phyloP scores from a whole-genome alignment of 139 green algal genomes.

The Gonium pectorale region DNA sequence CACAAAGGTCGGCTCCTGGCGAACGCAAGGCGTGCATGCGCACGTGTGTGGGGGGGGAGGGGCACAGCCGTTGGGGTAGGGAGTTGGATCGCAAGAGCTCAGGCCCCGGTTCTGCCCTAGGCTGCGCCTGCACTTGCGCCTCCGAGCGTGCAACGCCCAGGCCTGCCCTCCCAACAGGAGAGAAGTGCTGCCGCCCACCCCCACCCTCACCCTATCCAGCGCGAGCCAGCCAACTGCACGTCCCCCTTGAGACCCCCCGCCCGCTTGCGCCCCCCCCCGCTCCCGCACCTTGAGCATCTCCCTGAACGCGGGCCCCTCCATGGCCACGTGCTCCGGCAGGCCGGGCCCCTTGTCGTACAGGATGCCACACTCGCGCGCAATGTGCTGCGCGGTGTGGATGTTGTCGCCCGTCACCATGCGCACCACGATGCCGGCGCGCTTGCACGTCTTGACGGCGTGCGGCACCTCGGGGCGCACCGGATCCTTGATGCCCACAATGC shows the following conservation, averaged over 20 bases:
- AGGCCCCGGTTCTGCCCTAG: too few relatives aligned
- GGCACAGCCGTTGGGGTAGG: not conserved
- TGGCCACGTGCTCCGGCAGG: conserved; percentile 47
- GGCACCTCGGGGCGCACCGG: conserved; percentile 82
- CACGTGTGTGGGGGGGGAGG: not conserved
- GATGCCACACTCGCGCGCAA: conserved; percentile 97
- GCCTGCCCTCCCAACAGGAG: too few relatives aligned
- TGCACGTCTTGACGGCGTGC: conserved; percentile 84
- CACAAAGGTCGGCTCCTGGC: conserved; percentile 30
- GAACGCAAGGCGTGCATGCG: not conserved
- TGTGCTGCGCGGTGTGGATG: conserved; percentile 95
- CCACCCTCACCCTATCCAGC: too few relatives aligned
- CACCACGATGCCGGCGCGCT: conserved; percentile 92
- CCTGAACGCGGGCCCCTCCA: conserved; percentile 92
- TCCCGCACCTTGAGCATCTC: conserved; percentile 36
- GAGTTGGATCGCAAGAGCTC: too few relatives aligned
- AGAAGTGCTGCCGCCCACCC: too few relatives aligned
- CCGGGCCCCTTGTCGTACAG: conserved; percentile 65
- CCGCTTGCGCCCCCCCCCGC: not conserved
- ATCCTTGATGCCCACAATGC: conserved; percentile 98
- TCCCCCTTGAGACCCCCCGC: too few relatives aligned
- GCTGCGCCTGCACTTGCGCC: too few relatives aligned
- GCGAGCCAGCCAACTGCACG: too few relatives aligned
- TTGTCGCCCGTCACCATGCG: conserved; percentile 99
- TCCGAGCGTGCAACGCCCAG: too few relatives aligned